These are phyloP conservation scores for Litsea cubeba DNA, from an alignment of 164 flowering plant species.

Conservation along the genomic window DNA sequence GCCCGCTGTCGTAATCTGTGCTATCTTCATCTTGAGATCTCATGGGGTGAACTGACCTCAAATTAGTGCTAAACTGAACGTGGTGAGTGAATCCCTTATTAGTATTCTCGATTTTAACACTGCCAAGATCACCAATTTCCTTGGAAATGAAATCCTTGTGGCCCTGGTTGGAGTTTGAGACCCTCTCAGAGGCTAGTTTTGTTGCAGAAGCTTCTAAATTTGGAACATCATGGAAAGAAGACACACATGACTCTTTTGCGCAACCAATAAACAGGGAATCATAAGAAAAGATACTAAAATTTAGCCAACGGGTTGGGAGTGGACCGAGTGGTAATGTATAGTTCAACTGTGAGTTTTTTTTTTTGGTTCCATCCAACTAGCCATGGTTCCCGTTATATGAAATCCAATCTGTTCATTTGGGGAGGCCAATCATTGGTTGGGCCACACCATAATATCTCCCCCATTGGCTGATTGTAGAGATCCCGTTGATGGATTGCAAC, in stretches of 20 bases:
- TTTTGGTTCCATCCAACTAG: too few species aligned
- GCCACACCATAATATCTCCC: too few species aligned
- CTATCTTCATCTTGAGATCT: slow-evolving; percentile 60
- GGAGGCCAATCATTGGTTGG: too few species aligned
- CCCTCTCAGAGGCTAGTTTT: slow-evolving; percentile 16
- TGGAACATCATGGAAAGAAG: slow-evolving; percentile 22
- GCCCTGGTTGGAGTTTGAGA: slow-evolving; percentile 15
- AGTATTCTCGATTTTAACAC: slow-evolving; percentile 27
- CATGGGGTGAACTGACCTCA: slow-evolving; percentile 54
- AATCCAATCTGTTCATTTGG: too few species aligned
- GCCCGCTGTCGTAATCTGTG: slow-evolving; percentile 71
- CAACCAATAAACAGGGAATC: slow-evolving; percentile 2
- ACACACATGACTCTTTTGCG: slow-evolving; percentile 6
- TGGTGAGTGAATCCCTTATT: slow-evolving; percentile 22
- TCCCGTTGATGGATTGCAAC: too few species aligned
- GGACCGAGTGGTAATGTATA: too few species aligned
- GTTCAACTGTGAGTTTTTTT: too few species aligned
- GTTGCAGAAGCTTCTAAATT: slow-evolving; percentile 19
- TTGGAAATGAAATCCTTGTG: slow-evolving; percentile 21
- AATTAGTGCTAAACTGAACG: slow-evolving; percentile 22
- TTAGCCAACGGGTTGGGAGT: neutral
- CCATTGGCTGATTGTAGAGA: too few species aligned
- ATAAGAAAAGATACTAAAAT: neutral
- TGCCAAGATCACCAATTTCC: slow-evolving; percentile 25
- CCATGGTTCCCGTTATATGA: too few species aligned